phyloP scores from a whole-genome alignment of 306 rosid species.

The Vicia faba region DNA sequence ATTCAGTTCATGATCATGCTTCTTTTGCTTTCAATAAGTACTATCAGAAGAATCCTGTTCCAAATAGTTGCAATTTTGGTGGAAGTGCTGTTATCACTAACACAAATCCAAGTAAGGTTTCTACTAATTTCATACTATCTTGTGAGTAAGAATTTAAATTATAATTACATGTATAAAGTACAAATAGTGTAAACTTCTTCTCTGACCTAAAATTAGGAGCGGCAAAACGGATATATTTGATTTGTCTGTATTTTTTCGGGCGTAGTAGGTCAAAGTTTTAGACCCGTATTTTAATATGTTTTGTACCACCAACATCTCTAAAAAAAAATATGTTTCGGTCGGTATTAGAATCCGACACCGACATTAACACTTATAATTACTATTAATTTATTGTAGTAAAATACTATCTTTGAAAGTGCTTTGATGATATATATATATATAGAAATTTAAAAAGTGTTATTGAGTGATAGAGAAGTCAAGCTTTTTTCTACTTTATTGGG shows the following conservation, averaged over 20 bases:
- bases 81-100: slow-evolving; percentile 71
- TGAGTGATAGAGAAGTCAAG: slow-evolving; percentile 31
- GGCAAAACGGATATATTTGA: no score
- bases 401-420: slow-evolving; percentile 32
- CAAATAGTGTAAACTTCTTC: no score
- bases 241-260: no score
- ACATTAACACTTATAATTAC: no score
- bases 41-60: slow-evolving; percentile 71
- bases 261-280: no score
- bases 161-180: no score
- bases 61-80: slow-evolving; percentile 80
- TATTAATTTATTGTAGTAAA: no score
- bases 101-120: slow-evolving; percentile 73
- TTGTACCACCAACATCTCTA: no score
- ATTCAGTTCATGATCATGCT: slow-evolving; percentile 57
- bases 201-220: no score
- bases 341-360: no score
- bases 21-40: slow-evolving; percentile 75
- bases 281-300: no score
- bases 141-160: background rate
- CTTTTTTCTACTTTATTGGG: slow-evolving; percentile 36
- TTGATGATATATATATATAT: slow-evolving; percentile 7
- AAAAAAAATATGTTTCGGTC: no score
- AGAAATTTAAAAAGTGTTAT: slow-evolving; percentile 31
- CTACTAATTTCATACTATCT: background rate